phyloP scores from a whole-genome alignment of 768 basidiomycete genomes.

The Hypholoma sublateritium region DNA sequence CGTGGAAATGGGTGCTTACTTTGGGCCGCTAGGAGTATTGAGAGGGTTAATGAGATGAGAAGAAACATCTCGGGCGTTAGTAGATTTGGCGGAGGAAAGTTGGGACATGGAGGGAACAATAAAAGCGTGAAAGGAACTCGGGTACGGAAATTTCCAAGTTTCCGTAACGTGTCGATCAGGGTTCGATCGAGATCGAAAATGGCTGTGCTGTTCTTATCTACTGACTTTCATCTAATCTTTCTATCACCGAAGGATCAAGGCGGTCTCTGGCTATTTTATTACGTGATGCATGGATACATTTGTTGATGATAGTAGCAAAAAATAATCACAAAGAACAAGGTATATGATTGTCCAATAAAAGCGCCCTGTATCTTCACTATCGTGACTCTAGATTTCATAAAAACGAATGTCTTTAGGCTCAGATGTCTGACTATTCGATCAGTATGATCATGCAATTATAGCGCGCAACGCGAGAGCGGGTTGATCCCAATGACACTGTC shows the following conservation, averaged over 20 bases:
- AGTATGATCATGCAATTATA: background rate
- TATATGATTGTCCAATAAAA: too few species aligned
- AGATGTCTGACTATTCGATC: background rate
- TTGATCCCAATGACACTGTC: constrained; percentile 8
- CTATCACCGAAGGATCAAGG: too few species aligned
- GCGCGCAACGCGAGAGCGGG: constrained; percentile 2
- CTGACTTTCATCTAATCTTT: background rate
- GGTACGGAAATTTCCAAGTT: background rate
- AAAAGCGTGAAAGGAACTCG: background rate
- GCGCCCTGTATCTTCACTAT: too few species aligned
- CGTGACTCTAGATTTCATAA: too few species aligned
- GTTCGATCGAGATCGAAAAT: background rate
- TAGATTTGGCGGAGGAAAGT: background rate
- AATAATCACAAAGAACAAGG: too few species aligned
- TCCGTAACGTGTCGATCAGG: background rate
- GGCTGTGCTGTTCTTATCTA: background rate
- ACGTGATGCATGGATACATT: too few species aligned
- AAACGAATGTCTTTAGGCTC: too few species aligned
- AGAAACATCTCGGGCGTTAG: constrained; percentile 10
- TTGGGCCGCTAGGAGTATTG: constrained; percentile 14
- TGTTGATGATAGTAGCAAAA: too few species aligned
- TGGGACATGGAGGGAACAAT: background rate
- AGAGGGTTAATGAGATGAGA: constrained; percentile 18
- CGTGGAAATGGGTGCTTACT: constrained; percentile 11
- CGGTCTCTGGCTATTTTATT: too few species aligned